Evolutionary conservation across 1,284 basidiomycete genomes (phyloP).

Genomic region (Rhizoctonia solani): DNA sequence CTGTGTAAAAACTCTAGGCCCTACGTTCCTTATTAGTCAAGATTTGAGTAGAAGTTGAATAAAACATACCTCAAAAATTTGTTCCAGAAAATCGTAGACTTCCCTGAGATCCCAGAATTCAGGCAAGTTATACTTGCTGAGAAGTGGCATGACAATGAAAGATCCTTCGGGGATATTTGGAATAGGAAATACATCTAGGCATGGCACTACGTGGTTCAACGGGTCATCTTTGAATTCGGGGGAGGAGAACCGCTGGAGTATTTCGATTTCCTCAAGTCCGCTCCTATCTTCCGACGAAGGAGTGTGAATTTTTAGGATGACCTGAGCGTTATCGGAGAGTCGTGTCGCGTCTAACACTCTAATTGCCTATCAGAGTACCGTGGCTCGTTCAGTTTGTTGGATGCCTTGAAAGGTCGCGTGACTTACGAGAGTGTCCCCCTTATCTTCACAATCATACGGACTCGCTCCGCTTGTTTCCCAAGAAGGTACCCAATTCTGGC

Average conservation of each 20-base stretch:
- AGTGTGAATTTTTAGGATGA: conserved; percentile 7
- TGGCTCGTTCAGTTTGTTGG: not conserved
- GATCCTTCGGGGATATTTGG: conserved; percentile 4
- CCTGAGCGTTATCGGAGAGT: not conserved
- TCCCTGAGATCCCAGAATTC: conserved; percentile 21
- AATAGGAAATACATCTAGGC: conserved; percentile 11
- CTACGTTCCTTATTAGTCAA: not conserved
- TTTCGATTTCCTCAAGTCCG: conserved; percentile 19
- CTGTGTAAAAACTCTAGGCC: not conserved
- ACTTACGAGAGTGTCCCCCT: conserved; percentile 8
- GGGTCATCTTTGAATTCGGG: not conserved
- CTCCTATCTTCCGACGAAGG: conserved; percentile 21
- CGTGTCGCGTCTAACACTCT: conserved; percentile 15
- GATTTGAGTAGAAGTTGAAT: not conserved
- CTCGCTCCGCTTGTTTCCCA: not conserved
- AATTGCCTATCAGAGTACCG: not conserved
- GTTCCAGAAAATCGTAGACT: conserved; percentile 19
- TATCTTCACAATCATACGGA: conserved; percentile 11
- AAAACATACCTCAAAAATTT: conserved; percentile 24
- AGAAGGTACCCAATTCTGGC: conserved; percentile 19
- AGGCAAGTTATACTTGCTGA: conserved; percentile 13
- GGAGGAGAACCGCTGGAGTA: conserved; percentile 17
- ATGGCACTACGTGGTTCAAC: conserved; percentile 13
- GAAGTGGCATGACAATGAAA: conserved; percentile 22
- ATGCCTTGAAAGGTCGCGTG: not conserved